Base-by-base conservation (phyloP, 352 stramenopile species). In the Globisporangium perplexum region DNA sequence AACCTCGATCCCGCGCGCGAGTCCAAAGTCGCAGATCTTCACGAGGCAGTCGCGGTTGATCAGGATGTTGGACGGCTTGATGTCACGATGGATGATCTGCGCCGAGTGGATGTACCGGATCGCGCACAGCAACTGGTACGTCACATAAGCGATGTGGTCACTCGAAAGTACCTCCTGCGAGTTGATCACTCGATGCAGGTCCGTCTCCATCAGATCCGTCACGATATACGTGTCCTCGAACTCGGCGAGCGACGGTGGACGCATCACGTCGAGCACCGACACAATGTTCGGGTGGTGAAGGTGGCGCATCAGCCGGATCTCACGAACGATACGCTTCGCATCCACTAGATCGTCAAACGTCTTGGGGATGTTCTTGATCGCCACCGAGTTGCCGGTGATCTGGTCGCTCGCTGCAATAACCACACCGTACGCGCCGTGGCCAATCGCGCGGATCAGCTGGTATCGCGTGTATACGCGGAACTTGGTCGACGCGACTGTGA, bases 11-110 rank as follows among this genome's bases (percentile, higher is more conserved):
- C 83, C 83, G 10, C 88, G 74, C 33, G 88, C 88, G 7, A 96
- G 66, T 6, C 88, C 88, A 68, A 96, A 96, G 69, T 96, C 88
- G 58, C 88, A 96, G 36, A 97, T 68, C 63, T 95, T 95, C 14
- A 97, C 72, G 3, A 91, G 60, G 47, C 88, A 96, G 57, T 96
- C 86, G 24, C 81, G 79, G 65, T 97, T 97, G 63, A 98, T 95
- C 11, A 98, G 75, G 39, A 99, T 68, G 69, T 99, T 99, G 18
- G 93, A 96, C 48, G 95, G 96, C 63, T 99, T 99, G 24, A 99
- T 89, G 65, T 99, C 96, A 7, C 83, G 77, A 41, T 95, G 85
- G 47, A 95, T 69, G 55, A 95, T 83, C 44, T 86, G 64, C n/a
- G 80, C 82, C n/a, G 79, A 90, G 68, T 95, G 85, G 44, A 94